Evolutionary conservation across 176 grass and related monocot genomes (phyloP).

Genomic region (Calamus simplicifolius): DNA sequence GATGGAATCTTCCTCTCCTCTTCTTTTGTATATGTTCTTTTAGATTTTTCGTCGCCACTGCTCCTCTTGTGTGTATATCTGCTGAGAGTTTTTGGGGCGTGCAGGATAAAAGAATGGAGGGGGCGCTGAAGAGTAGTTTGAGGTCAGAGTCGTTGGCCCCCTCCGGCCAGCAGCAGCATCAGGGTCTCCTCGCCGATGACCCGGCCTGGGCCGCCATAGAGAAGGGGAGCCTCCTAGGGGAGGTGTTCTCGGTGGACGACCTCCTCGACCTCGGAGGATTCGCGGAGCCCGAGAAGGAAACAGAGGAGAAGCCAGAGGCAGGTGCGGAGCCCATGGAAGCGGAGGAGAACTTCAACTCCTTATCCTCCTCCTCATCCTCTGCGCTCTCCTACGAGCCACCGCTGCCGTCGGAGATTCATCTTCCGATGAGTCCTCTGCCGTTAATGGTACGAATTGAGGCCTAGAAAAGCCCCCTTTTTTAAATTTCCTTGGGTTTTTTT

Average conservation of each 20-base stretch:
- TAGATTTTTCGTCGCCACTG: not conserved
- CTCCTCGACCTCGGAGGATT: slow-evolving; percentile 83
- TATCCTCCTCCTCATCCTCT: not conserved
- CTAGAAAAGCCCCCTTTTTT: not conserved
- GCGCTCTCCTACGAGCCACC: slow-evolving; percentile 33
- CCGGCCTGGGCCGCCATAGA: slow-evolving; percentile 14
- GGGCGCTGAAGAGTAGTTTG: slow-evolving; percentile 29
- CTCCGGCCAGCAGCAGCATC: slow-evolving; percentile 24
- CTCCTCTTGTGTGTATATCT: too few relatives aligned
- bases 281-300: slow-evolving; percentile 25
- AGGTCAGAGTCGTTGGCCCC: not conserved
- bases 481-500: too few relatives aligned
- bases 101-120: slow-evolving; percentile 39
- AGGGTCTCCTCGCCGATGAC: slow-evolving; percentile 5
- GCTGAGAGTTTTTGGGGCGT: too few relatives aligned
- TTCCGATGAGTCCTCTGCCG: slow-evolving; percentile 40
- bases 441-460: not conserved
- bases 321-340: not conserved
- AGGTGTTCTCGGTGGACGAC: slow-evolving; percentile 78
- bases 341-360: not conserved
- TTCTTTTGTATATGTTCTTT: not conserved
- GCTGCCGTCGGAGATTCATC: slow-evolving; percentile 41
- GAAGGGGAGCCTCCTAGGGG: slow-evolving; percentile 22
- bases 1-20: not conserved
- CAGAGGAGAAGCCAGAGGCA: not conserved